Evolutionary conservation across 192 early-diverging fungal genomes (phyloP), one percentile per base, ranked within the genome.

Genomic region (Lobosporangium transversale): DNA sequence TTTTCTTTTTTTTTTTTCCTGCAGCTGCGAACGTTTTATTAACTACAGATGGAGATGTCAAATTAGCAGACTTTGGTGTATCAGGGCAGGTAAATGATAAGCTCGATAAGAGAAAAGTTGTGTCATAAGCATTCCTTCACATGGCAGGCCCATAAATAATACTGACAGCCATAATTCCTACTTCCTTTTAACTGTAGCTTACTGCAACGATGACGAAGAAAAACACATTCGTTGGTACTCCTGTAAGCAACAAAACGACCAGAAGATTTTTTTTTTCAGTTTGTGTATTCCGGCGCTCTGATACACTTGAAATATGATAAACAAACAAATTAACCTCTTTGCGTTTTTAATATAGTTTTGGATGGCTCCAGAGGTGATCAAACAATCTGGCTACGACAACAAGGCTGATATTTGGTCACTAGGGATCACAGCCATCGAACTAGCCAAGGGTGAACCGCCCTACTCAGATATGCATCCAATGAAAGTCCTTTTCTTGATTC

Each of bases 331-430:
- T n/a, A n/a, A n/a, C n/a, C n/a, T n/a, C n/a, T n/a, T n/a, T n/a
- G n/a, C n/a, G n/a, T 42, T 24, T 31, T 29, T n/a, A 5, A 15
- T 12, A 44, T 73, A 87, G 76, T 92, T 92, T 81, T 94, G 92
- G 95, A 95, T 95, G 94, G 93, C 94, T 11, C 94, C 94, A 8
- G 94, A 97, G 80, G 93, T 97, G 2, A 99, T 99, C 71, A 89
- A 93, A 68, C 94, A 96, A 79, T 91, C 93, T 2, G 94, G 93
- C 6, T 99, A 98, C 68, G 91, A 96, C 86, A 89, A 88, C 70
- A 96, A 95, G 86, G 97, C 97, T 0, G 97, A 99, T 84, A 97
- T 99, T 27, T 99, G 97, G 97, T 94, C 92, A 31, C 83, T 97
- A 30, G 97, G 97, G 1, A 97, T 99, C 66, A 99, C 97, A 3